A percentile compares a stretch with the other conserved stretches of the same genome.
These are phyloP conservation scores for Coniochaeta pulveracea DNA, from an alignment of 2,329 filamentous ascomycete species.

Conservation along the genomic window DNA sequence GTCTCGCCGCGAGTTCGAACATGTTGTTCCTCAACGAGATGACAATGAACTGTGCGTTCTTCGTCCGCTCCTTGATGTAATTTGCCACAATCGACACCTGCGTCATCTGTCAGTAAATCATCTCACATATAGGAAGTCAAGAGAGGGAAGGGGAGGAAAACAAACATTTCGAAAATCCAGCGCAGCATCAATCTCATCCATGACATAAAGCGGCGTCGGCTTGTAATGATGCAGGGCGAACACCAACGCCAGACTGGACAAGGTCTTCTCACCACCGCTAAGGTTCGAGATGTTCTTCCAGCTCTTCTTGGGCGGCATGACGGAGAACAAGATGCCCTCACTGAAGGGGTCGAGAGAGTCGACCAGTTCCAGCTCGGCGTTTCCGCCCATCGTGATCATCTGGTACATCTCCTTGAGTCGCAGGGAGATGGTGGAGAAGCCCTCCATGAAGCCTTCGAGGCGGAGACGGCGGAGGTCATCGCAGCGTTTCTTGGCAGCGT, in stretches of 20 bases:
- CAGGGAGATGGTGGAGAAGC: constrained; percentile 86
- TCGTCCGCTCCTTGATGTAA: constrained; percentile 98
- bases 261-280: constrained; percentile 92
- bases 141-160: constrained; percentile 15
- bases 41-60: constrained; percentile 98
- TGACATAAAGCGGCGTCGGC: constrained; percentile 94
- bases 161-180: constrained; percentile 95
- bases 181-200: constrained; percentile 98
- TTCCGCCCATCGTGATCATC: constrained; percentile 99
- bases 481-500: constrained; percentile 81
- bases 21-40: constrained; percentile 98
- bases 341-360: constrained; percentile 94
- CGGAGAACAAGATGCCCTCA: constrained; percentile 91
- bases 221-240: constrained; percentile 98
- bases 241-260: constrained; percentile 87
- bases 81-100: constrained; percentile 94
- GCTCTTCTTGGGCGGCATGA: constrained; percentile 99
- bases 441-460: constrained; percentile 96
- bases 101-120: background rate
- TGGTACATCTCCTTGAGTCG: constrained; percentile 99
- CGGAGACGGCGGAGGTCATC: constrained; percentile 85
- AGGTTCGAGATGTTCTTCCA: constrained; percentile 99
- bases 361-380: constrained; percentile 92
- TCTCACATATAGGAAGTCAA: background rate
- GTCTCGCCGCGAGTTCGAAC: constrained; percentile 93